Conservation (phyloP, 2,329 filamentous ascomycete species). For the Paecilomyces dactylethromorphus region DNA sequence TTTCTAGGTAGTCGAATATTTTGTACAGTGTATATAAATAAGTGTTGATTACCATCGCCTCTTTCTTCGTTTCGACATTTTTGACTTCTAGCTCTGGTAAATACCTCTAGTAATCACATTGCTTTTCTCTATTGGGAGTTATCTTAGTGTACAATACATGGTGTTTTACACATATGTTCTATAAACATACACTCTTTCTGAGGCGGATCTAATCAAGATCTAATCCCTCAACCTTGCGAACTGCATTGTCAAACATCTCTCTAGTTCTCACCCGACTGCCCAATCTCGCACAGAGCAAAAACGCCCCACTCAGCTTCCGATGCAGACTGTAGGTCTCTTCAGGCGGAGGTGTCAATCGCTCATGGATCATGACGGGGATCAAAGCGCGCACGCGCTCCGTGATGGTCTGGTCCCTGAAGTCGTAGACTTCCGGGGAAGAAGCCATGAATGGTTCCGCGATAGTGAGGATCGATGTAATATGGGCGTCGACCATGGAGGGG, state of each 20-base stretch:
- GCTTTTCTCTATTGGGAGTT: background rate
- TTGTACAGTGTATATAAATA: background rate
- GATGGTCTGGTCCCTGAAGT: constrained; percentile 92
- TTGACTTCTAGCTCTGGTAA: background rate
- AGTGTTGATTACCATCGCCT: no score
- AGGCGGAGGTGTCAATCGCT: constrained; percentile 81
- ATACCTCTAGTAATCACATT: background rate
- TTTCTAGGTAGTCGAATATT: background rate
- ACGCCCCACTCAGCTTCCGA: constrained; percentile 90
- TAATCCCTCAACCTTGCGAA: constrained; percentile 19
- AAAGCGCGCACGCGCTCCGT: constrained; percentile 83
- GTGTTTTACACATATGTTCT: constrained; percentile 3
- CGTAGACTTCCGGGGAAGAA: constrained; percentile 73
- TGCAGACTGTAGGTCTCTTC: constrained; percentile 97
- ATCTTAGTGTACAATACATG: background rate
- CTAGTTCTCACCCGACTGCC: constrained; percentile 77
- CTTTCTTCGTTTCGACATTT: background rate
- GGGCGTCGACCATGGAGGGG: constrained; percentile 77
- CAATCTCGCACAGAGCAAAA: constrained; percentile 79
- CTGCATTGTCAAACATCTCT: constrained; percentile 58
- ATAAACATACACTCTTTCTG: background rate
- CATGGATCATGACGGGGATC: constrained; percentile 88
- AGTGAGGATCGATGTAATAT: constrained; percentile 79
- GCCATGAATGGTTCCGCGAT: constrained; percentile 84
- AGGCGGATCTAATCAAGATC: constrained; percentile 7